A percentile compares a stretch with the other conserved stretches of the same genome.
Evolutionary conservation across 2,329 filamentous ascomycete genomes (phyloP).

Genomic region (Aspergillus sp.): DNA sequence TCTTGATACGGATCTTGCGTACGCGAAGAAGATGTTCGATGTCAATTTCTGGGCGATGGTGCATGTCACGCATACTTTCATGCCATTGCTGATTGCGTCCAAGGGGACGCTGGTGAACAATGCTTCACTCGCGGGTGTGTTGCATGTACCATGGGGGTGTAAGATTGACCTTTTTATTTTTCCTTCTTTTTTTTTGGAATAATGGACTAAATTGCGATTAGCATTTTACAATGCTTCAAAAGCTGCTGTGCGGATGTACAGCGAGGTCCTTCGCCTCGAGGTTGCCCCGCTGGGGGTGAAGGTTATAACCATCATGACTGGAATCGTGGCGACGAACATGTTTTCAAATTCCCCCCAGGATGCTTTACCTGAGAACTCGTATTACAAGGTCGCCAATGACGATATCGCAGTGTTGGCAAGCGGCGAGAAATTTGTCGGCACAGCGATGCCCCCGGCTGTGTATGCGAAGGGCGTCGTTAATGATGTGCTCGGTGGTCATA

Average conservation of each 20-base stretch:
- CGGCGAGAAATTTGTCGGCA: background rate
- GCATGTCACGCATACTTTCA: conserved; percentile 39
- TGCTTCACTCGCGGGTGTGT: conserved; percentile 22
- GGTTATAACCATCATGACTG: conserved; percentile 22
- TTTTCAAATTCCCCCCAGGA: conserved; percentile 10
- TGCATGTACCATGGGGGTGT: conserved; percentile 6
- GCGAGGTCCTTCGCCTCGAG: conserved; percentile 24
- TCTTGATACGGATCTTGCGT: conserved; percentile 36
- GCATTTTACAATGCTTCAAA: conserved; percentile 25
- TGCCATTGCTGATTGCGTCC: conserved; percentile 25
- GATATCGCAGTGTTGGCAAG: conserved; percentile 5
- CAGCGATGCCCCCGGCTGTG: conserved; percentile 2
- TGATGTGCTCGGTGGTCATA: conserved; percentile 23
- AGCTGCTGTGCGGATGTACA: conserved; percentile 21
- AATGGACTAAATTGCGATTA: background rate
- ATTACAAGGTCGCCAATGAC: conserved; percentile 16
- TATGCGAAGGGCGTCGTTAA: conserved; percentile 23
- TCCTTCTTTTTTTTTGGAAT: too few relatives aligned
- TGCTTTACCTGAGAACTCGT: conserved; percentile 17
- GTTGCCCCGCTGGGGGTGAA: conserved; percentile 25
- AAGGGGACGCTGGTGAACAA: conserved; percentile 28
- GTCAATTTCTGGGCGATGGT: conserved; percentile 44
- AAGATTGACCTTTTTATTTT: too few relatives aligned
- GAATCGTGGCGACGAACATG: conserved; percentile 20
- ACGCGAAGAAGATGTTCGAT: conserved; percentile 41